Conservation (phyloP, 768 basidiomycete species). For the Xanthoconium purpureum region DNA sequence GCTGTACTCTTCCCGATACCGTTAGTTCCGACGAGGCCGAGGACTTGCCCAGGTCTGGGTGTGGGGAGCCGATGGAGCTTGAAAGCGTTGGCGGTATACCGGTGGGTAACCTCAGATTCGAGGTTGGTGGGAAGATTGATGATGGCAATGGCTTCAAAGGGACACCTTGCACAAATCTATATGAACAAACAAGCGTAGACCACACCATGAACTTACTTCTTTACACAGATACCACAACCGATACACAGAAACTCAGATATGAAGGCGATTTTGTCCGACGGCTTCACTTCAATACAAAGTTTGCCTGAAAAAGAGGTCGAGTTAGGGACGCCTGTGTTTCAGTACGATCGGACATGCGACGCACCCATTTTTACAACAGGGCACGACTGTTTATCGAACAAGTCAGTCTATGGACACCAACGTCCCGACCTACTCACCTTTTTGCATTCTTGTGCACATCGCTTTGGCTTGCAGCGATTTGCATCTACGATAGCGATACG, state of each 20-base stretch:
- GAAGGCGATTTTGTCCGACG: slow-evolving; percentile 96
- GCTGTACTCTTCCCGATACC: slow-evolving; percentile 99
- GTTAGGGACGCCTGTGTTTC: not conserved
- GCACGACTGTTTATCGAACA: slow-evolving; percentile 59
- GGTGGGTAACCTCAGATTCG: slow-evolving; percentile 93
- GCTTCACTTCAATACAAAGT: slow-evolving; percentile 96
- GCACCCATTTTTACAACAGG: slow-evolving; percentile 97
- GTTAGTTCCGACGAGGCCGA: slow-evolving; percentile 98
- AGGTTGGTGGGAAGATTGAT: slow-evolving; percentile 98
- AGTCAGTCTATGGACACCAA: not conserved
- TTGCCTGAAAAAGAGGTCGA: slow-evolving; percentile 57
- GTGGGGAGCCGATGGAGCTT: slow-evolving; percentile 98
- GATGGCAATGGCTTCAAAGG: slow-evolving; percentile 98
- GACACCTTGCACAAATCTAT: slow-evolving; percentile 62
- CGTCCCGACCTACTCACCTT: slow-evolving; percentile 50
- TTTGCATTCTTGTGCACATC: slow-evolving; percentile 97
- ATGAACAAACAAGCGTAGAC: slow-evolving; percentile 1
- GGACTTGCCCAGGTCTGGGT: slow-evolving; percentile 94
- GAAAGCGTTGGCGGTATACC: slow-evolving; percentile 98
- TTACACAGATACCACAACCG: slow-evolving; percentile 99
- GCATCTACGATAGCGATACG: slow-evolving; percentile 94
- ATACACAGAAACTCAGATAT: slow-evolving; percentile 99
- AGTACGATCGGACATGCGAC: slow-evolving; percentile 18
- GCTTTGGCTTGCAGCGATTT: slow-evolving; percentile 94
- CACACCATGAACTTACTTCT: slow-evolving; percentile 66